Evolutionary conservation across 2,329 filamentous ascomycete genomes (phyloP).

Genomic region (Verticillium isaacii): DNA sequence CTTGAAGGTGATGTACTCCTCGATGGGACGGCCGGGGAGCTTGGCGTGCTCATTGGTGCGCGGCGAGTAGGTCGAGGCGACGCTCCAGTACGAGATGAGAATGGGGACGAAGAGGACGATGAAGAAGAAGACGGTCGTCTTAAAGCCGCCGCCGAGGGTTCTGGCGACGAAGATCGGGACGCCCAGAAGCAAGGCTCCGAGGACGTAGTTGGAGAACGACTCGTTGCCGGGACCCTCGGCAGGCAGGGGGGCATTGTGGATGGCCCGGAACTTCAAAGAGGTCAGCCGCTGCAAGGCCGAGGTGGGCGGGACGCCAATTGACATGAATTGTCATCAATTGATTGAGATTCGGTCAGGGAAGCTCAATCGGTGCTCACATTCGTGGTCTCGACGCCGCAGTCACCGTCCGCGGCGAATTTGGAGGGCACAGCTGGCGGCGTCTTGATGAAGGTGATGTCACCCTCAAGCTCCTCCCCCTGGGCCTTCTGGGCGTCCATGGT

Average conservation of each 20-base stretch:
- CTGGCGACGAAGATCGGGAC: slow-evolving; percentile 79
- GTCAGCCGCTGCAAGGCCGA: slow-evolving; percentile 1
- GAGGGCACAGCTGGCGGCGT: slow-evolving; percentile 35
- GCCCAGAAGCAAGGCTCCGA: slow-evolving; percentile 64
- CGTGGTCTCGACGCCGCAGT: slow-evolving; percentile 42
- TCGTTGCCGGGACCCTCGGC: slow-evolving; percentile 82
- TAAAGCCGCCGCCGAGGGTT: slow-evolving; percentile 77
- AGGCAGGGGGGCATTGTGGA: slow-evolving; percentile 91
- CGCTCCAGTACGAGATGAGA: slow-evolving; percentile 75
- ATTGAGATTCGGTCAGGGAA: neutral
- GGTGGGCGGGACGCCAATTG: neutral
- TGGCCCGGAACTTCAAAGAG: slow-evolving; percentile 66
- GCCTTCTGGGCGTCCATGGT: slow-evolving; percentile 12
- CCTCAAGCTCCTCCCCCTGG: slow-evolving; percentile 7
- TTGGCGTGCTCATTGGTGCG: slow-evolving; percentile 91
- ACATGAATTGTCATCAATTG: neutral
- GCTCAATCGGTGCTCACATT: slow-evolving; percentile 22
- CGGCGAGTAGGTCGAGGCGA: slow-evolving; percentile 74
- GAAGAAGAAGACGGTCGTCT: slow-evolving; percentile 84
- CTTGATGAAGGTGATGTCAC: slow-evolving; percentile 36
- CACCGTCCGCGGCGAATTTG: slow-evolving; percentile 67
- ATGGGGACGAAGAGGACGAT: slow-evolving; percentile 75
- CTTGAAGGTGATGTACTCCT: slow-evolving; percentile 87
- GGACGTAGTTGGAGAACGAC: slow-evolving; percentile 77
- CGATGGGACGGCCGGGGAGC: slow-evolving; percentile 79